Percentiles rank a stretch among this genome's conserved stretches.
phyloP scores from a whole-genome alignment of 73 alveolate genomes.

The Durusdinium trenchii region DNA sequence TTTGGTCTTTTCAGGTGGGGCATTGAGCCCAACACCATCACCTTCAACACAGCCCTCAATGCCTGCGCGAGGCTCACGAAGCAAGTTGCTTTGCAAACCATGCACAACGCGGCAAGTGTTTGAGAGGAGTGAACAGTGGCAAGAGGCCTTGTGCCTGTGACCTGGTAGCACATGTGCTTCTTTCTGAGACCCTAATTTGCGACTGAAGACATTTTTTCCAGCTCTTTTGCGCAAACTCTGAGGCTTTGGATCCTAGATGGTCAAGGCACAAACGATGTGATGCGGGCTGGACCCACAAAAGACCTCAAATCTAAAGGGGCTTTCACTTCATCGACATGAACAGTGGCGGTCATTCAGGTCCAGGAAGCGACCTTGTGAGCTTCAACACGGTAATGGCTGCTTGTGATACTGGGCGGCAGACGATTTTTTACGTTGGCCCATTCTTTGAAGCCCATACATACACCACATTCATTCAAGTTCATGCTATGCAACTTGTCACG shows the following conservation, averaged over 20 bases:
- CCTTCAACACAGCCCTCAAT: conserved; percentile 47
- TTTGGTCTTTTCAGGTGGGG: background rate
- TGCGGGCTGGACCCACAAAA: no score
- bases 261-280: no score
- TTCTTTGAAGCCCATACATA: no score
- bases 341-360: background rate
- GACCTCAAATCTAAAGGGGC: no score
- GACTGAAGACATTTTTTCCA: background rate
- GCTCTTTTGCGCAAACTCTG: background rate
- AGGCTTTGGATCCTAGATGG: background rate
- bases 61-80: conserved; percentile 57
- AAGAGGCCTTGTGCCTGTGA: conserved; percentile 24
- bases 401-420: conserved; percentile 22
- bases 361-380: conserved; percentile 52
- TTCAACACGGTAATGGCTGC: conserved; percentile 86
- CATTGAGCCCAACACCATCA: conserved; percentile 46
- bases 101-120: background rate
- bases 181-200: no score
- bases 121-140: conserved; percentile 46
- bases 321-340: no score
- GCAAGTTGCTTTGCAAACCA: background rate
- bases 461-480: no score
- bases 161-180: background rate
- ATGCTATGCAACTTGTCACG: no score
- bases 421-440: no score